phyloP scores from a whole-genome alignment of 1,284 basidiomycete genomes.

The Sporisorium iseilematis-ciliati region DNA sequence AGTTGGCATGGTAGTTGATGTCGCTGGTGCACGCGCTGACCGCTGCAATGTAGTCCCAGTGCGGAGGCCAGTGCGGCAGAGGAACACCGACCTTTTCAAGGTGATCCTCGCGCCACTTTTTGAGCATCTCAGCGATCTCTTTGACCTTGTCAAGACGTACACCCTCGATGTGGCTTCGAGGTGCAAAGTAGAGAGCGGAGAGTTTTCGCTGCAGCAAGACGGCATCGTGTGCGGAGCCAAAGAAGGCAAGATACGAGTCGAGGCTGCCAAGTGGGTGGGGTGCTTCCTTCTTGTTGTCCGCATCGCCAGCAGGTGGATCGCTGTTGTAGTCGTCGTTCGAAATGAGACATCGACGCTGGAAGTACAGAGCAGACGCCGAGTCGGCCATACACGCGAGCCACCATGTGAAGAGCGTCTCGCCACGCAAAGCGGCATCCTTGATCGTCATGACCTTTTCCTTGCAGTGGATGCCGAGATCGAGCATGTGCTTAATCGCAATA shows the following conservation, averaged over 20 bases:
- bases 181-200: slow-evolving; percentile 82
- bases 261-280: slow-evolving; percentile 32
- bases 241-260: slow-evolving; percentile 45
- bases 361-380: slow-evolving; percentile 76
- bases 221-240: slow-evolving; percentile 32
- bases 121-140: slow-evolving; percentile 76
- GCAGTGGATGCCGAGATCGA: slow-evolving; percentile 56
- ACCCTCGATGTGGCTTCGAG: slow-evolving; percentile 79
- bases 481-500: slow-evolving; percentile 54
- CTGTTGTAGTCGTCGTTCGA: slow-evolving; percentile 68
- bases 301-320: slow-evolving; percentile 36
- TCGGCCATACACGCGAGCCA: slow-evolving; percentile 78
- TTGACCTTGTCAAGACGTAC: slow-evolving; percentile 78
- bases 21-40: slow-evolving; percentile 83
- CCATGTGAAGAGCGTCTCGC: slow-evolving; percentile 77
- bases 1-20: slow-evolving; percentile 87
- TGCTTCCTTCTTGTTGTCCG: slow-evolving; percentile 38
- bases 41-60: slow-evolving; percentile 90
- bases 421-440: slow-evolving; percentile 39
- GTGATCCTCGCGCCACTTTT: slow-evolving; percentile 81
- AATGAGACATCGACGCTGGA: slow-evolving; percentile 76
- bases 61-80: slow-evolving; percentile 76
- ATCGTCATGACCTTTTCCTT: slow-evolving; percentile 52
- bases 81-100: slow-evolving; percentile 85
- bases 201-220: slow-evolving; percentile 80